These are phyloP conservation scores for Venturia aucupariae DNA, from an alignment of 2,329 filamentous ascomycete species.

Conservation along the genomic window DNA sequence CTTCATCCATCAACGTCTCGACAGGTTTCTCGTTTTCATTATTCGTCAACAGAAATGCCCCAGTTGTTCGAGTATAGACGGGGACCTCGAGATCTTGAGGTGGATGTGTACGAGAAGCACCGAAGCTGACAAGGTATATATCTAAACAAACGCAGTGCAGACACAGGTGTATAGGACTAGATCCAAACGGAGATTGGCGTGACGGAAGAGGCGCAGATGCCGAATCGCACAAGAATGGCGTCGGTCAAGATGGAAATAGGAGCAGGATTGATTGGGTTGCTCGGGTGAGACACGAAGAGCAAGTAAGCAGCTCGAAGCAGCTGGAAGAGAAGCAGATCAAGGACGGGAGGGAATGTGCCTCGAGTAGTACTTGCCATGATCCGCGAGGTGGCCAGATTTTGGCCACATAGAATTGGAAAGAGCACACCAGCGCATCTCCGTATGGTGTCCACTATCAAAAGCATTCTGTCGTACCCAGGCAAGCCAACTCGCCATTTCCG, in stretches of 20 bases:
- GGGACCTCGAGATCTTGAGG: not conserved
- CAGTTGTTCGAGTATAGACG: not conserved
- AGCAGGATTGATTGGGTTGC: not conserved
- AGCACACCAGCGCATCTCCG: not conserved
- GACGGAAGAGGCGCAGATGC: constrained; percentile 3
- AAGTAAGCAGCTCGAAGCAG: not conserved
- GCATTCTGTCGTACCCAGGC: not conserved
- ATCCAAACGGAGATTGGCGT: not conserved
- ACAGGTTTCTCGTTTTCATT: not conserved
- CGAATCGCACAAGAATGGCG: constrained; percentile 6
- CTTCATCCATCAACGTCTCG: not conserved
- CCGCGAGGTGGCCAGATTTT: not conserved
- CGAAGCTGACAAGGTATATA: not conserved
- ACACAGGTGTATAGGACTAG: not conserved
- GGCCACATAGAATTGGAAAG: constrained; percentile 3
- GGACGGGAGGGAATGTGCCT: not conserved
- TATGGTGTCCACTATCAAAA: not conserved
- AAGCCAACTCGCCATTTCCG: not conserved
- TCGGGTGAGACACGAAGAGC: not conserved
- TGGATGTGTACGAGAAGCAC: not conserved
- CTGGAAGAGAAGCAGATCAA: not conserved
- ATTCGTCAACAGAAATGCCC: not conserved
- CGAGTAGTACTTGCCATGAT: constrained; percentile 3
- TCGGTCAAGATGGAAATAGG: not conserved
- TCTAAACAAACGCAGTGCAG: not conserved